Percentiles rank a stretch among this genome's conserved stretches.
phyloP scores from a whole-genome alignment of 257 asterid species.

The Solanum chiquidenum region DNA sequence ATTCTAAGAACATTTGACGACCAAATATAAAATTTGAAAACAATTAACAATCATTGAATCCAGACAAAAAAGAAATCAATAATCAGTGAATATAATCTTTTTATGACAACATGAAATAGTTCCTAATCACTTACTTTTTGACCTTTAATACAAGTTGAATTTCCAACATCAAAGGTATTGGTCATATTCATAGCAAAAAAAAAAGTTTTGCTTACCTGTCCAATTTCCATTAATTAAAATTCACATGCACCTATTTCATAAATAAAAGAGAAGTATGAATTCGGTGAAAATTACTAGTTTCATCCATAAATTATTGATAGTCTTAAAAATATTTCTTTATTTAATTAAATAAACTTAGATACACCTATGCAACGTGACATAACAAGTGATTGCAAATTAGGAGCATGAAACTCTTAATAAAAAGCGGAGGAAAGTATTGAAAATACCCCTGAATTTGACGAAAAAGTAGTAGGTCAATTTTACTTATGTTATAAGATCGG shows the following conservation, averaged over 20 bases:
- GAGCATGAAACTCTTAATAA: background rate
- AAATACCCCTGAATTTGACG: too few species aligned
- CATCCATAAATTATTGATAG: too few species aligned
- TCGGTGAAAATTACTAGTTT: too few species aligned
- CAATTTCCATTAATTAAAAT: background rate
- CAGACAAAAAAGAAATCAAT: background rate
- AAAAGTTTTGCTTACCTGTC: background rate
- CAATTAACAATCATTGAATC: background rate
- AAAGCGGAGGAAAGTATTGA: too few species aligned
- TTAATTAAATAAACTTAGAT: too few species aligned
- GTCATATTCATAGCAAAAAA: background rate
- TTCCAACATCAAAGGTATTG: background rate
- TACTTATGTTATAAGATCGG: too few species aligned
- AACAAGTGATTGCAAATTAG: too few species aligned
- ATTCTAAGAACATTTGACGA: background rate
- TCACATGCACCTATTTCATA: background rate
- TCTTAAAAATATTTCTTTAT: too few species aligned
- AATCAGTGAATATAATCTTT: background rate
- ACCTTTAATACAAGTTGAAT: background rate
- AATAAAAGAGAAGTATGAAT: background rate
- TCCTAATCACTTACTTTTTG: background rate
- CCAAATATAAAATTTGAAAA: background rate
- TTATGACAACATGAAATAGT: background rate
- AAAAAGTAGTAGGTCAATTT: too few species aligned
- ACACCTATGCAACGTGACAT: too few species aligned